Evolutionary conservation across 371 early-diverging fungal species (phyloP).

Genomic region (Mucor velutinosus): DNA sequence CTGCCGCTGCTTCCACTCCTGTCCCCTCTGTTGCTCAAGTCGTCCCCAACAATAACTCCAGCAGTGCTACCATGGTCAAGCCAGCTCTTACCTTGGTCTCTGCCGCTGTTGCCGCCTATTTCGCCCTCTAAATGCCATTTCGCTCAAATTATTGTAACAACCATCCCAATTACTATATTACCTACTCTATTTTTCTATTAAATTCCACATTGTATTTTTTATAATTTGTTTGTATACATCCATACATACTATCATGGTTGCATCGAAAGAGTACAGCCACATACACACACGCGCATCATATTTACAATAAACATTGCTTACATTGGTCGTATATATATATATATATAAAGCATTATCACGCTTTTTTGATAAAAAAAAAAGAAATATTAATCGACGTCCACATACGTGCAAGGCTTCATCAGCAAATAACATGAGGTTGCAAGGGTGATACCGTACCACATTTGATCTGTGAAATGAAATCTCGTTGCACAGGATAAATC

Average conservation of each 20-base stretch:
- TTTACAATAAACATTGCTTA: background rate
- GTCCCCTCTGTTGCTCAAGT: conserved; percentile 10
- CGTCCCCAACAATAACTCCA: background rate
- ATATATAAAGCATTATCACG: background rate
- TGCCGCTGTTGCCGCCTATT: conserved; percentile 19
- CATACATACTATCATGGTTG: background rate
- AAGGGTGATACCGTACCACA: background rate
- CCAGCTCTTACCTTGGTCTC: conserved; percentile 22
- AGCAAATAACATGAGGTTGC: background rate
- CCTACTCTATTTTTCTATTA: background rate
- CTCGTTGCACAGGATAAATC: background rate
- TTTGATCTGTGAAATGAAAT: background rate
- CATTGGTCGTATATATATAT: background rate
- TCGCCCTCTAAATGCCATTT: conserved; percentile 7
- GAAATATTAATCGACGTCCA: background rate
- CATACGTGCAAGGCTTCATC: background rate
- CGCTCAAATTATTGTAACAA: background rate
- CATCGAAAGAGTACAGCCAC: background rate
- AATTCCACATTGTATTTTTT: background rate
- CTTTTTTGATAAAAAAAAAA: background rate
- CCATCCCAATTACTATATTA: background rate
- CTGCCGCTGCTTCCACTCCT: background rate
- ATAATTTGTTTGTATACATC: background rate
- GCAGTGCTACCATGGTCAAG: conserved; percentile 12
- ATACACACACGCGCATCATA: background rate